phyloP scores from a whole-genome alignment of 108 stramenopile species.

The Cyclotella sp. region DNA sequence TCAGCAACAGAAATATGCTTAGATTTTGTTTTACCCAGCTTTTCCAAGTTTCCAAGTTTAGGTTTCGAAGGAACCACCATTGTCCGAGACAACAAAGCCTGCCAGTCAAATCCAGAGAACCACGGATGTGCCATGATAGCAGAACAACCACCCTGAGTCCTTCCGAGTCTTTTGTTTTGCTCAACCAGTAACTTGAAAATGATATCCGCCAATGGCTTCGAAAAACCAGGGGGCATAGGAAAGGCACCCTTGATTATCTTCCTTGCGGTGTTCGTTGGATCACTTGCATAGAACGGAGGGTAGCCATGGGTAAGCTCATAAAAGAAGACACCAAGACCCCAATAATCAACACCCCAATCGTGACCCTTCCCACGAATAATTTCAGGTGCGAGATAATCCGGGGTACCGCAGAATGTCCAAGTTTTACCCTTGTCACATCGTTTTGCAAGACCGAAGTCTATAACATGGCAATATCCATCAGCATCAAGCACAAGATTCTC shows the following conservation, averaged over 20 bases:
- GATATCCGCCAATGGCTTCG: constrained; percentile 59
- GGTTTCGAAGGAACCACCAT: constrained; percentile 54
- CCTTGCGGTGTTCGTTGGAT: constrained; percentile 48
- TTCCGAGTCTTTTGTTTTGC: constrained; percentile 73
- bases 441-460: constrained; percentile 82
- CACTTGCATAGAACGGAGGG: constrained; percentile 59
- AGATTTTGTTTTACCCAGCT: constrained; percentile 13
- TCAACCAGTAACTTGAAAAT: constrained; percentile 64
- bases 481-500: constrained; percentile 72
- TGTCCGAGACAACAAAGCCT: constrained; percentile 52
- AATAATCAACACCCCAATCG: constrained; percentile 72
- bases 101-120: constrained; percentile 82
- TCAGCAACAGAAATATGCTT: background rate
- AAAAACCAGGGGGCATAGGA: constrained; percentile 47
- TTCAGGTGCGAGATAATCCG: constrained; percentile 75
- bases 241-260: constrained; percentile 49
- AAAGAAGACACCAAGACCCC: constrained; percentile 68
- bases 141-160: constrained; percentile 65
- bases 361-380: constrained; percentile 52
- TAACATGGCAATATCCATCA: constrained; percentile 58
- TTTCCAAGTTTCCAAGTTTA: constrained; percentile 18
- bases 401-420: constrained; percentile 73
- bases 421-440: constrained; percentile 43
- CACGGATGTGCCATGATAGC: constrained; percentile 77
- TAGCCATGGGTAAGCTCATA: constrained; percentile 66